These are phyloP conservation scores for Trichoderma guizhouense DNA, from an alignment of 2,329 filamentous ascomycete species.

Conservation along the genomic window DNA sequence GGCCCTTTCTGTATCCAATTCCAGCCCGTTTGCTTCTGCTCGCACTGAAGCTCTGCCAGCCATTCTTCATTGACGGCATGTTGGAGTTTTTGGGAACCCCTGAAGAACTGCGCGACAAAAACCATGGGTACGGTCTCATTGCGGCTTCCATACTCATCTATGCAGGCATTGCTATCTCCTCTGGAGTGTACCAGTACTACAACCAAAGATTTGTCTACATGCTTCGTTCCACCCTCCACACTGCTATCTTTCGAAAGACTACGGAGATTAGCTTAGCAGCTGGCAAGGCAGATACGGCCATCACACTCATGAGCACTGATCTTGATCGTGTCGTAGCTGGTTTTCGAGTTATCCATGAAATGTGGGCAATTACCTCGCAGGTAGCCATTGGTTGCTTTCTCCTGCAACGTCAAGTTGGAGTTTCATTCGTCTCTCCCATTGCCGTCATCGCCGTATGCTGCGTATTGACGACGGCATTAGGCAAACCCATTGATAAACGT, in stretches of 20 bases:
- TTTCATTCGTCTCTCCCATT: conserved; percentile 19
- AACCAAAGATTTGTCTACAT: background rate
- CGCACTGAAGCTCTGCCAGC: background rate
- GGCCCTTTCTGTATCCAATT: no score
- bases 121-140: conserved; percentile 1
- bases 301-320: conserved; percentile 1
- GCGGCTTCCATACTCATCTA: background rate
- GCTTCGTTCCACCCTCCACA: background rate
- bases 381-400: conserved; percentile 18
- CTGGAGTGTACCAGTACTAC: background rate
- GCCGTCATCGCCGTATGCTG: conserved; percentile 13
- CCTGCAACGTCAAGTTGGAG: conserved; percentile 18
- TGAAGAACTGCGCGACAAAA: background rate
- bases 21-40: background rate
- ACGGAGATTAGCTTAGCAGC: background rate
- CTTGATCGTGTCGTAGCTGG: background rate
- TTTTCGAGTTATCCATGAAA: conserved; percentile 1
- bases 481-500: background rate
- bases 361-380: background rate
- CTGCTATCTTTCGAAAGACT: conserved; percentile 16
- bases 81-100: background rate
- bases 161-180: background rate
- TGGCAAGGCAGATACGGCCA: conserved; percentile 20
- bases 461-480: conserved; percentile 9
- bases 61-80: background rate